A percentile compares a stretch with the other conserved stretches of the same genome.
Conservation (phyloP, 2,329 filamentous ascomycete species). For the Colletotrichum sp. region DNA sequence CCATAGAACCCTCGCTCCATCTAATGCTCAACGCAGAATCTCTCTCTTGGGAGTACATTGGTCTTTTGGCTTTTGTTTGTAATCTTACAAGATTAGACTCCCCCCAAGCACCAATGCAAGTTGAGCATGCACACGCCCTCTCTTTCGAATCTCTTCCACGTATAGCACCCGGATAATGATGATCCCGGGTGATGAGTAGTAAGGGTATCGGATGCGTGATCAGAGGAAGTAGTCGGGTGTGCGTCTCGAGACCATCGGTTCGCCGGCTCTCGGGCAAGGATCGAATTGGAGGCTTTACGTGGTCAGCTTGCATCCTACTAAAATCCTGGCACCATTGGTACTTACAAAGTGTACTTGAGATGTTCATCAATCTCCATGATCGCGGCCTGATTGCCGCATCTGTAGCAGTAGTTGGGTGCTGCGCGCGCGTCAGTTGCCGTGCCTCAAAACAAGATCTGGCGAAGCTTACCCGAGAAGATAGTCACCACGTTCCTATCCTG, state of each 20-base stretch:
- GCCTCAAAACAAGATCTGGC: slow-evolving; percentile 21
- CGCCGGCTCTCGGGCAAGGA: slow-evolving; percentile 93
- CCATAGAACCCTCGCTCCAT: background rate
- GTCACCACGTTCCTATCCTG: slow-evolving; percentile 98
- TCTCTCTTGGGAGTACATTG: slow-evolving; percentile 21
- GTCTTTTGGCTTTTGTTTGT: slow-evolving; percentile 18
- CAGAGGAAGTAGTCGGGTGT: slow-evolving; percentile 99
- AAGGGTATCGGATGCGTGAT: slow-evolving; percentile 27
- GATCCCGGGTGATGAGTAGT: background rate
- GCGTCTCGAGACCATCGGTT: slow-evolving; percentile 98
- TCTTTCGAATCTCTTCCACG: slow-evolving; percentile 14
- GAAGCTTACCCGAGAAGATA: slow-evolving; percentile 85
- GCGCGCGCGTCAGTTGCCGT: slow-evolving; percentile 9
- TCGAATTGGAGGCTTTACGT: slow-evolving; percentile 91
- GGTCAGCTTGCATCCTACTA: slow-evolving; percentile 27
- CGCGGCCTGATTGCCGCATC: slow-evolving; percentile 98
- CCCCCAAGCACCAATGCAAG: slow-evolving; percentile 19
- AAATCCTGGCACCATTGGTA: background rate
- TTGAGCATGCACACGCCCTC: slow-evolving; percentile 15
- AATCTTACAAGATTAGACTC: slow-evolving; percentile 21
- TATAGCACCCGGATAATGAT: background rate
- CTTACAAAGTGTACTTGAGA: slow-evolving; percentile 99
- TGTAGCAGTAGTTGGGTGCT: slow-evolving; percentile 96
- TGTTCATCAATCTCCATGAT: slow-evolving; percentile 99
- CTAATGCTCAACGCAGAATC: slow-evolving; percentile 17